These are phyloP conservation scores for Myriosclerotinia duriaeana DNA, from an alignment of 2,329 filamentous ascomycete species.

Conservation along the genomic window DNA sequence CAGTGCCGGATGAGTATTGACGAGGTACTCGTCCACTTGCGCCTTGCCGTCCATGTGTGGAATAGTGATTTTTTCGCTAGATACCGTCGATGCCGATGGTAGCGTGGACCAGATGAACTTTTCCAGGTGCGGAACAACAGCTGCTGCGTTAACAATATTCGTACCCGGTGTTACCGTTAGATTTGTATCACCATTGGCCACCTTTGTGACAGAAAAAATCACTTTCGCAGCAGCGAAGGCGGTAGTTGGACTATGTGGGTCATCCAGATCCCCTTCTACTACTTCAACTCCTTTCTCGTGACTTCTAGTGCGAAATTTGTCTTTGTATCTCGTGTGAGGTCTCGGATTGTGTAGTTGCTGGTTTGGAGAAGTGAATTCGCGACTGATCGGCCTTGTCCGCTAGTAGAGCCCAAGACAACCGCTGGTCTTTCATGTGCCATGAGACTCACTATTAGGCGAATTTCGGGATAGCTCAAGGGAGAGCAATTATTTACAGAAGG, in stretches of 20 bases:
- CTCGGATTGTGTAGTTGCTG: not conserved
- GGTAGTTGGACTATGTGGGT: not conserved
- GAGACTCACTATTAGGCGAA: not conserved
- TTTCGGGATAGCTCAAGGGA: not conserved
- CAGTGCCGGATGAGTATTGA: not conserved
- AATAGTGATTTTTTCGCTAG: not conserved
- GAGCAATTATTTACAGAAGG: no score
- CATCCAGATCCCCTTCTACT: not conserved
- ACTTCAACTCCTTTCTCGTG: not conserved
- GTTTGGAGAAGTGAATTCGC: not conserved
- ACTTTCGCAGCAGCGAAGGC: not conserved
- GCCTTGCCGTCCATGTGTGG: conserved; percentile 11
- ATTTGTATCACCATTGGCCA: not conserved
- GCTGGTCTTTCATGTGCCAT: not conserved
- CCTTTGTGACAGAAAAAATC: not conserved
- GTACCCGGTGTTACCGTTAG: not conserved
- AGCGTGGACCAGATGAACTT: conserved; percentile 4
- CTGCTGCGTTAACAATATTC: not conserved
- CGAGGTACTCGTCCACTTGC: not conserved
- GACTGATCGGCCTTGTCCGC: not conserved
- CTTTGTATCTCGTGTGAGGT: not conserved
- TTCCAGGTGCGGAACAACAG: not conserved
- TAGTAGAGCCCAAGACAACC: not conserved
- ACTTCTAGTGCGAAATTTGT: not conserved
- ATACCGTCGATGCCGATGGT: not conserved